Evolutionary conservation across 2,329 filamentous ascomycete species (phyloP), one percentile per base, ranked within the genome.

Genomic region (Diaporthe sp.): DNA sequence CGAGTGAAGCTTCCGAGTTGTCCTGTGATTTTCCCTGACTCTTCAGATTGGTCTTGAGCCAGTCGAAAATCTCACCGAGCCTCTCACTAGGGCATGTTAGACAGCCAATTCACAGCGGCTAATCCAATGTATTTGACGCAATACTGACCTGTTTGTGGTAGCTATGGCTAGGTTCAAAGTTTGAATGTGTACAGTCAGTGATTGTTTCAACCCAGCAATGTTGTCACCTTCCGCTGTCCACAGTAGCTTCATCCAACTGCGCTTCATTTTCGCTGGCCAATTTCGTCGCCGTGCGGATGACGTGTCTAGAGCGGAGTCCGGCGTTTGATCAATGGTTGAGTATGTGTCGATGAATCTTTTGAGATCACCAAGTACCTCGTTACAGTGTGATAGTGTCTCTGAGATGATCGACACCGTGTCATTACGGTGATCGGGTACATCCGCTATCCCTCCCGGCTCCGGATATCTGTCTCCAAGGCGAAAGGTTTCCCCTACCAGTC

Each of bases 121-220:
- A 12, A 17, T 57, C 4, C 25, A 0, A 17, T 17, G 15, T 7
- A 0, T 1, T 20, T 17, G 0, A 20, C 9, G 25, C 7, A 9
- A 17, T 58, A 58, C 55, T 58, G 13, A 37, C 55, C 55, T 37
- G 4, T 58, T 58, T 15, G 31, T 15, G 5, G 55, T n/a, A 37
- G 31, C 31, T 10, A 58, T 37, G 20, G 31, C 55, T 10, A 58
- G 20, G 4, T 58, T n/a, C 31, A 58, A 58, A 8, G 8, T 58
- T 10, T 37, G 31, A 2, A n/a, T n/a, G 2, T 37, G 31, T 1
- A 17, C 31, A 34, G 6, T n/a, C 1, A 58, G 15, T 37, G 55
- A 58, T 15, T 17, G 17, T 58, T 37, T 58, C 31, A 58, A 22
- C 7, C 31, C 4, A 6, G 55, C 12, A 9, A 58, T 58, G 7